Conservation (phyloP, 1,139 yeast genomes). For the Yamadazyma siamensis region DNA sequence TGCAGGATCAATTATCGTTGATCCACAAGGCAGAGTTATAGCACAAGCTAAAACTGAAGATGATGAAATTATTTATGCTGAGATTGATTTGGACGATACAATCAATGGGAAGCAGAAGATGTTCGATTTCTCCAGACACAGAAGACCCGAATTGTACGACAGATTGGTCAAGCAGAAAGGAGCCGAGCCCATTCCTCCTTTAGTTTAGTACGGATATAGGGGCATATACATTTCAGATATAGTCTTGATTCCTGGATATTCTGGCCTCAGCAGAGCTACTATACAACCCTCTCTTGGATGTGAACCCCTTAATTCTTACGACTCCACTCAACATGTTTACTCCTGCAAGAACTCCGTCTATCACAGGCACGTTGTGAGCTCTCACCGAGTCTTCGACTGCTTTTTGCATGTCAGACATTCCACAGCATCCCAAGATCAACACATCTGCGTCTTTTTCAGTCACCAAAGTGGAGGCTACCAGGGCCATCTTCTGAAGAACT, state of each 20-base stretch:
- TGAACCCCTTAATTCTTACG: conserved; percentile 15
- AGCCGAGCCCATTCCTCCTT: conserved; percentile 11
- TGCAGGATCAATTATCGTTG: conserved; percentile 28
- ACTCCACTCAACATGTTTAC: conserved; percentile 18
- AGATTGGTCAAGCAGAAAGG: conserved; percentile 18
- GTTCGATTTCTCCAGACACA: conserved; percentile 30
- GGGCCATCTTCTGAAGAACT: conserved; percentile 19
- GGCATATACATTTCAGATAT: background rate
- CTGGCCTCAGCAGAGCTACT: conserved; percentile 8
- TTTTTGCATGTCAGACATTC: conserved; percentile 28
- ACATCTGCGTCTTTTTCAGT: conserved; percentile 23
- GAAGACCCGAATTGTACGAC: conserved; percentile 27
- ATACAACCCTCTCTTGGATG: conserved; percentile 16
- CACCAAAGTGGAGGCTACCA: conserved; percentile 19
- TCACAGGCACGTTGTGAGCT: conserved; percentile 15
- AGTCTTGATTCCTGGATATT: background rate
- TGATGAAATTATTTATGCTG: conserved; percentile 27
- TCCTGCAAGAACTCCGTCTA: conserved; percentile 22
- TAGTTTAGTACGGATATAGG: too few relatives aligned
- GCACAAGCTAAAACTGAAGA: conserved; percentile 28
- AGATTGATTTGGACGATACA: conserved; percentile 27
- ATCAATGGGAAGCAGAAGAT: conserved; percentile 26
- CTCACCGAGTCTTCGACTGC: conserved; percentile 23
- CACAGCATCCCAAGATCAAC: conserved; percentile 29
- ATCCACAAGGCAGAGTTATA: conserved; percentile 26